Evolutionary conservation across 805 yeast genomes (phyloP), one percentile per base, ranked within the genome.

Genomic region (Komagataella pseudopastoris): DNA sequence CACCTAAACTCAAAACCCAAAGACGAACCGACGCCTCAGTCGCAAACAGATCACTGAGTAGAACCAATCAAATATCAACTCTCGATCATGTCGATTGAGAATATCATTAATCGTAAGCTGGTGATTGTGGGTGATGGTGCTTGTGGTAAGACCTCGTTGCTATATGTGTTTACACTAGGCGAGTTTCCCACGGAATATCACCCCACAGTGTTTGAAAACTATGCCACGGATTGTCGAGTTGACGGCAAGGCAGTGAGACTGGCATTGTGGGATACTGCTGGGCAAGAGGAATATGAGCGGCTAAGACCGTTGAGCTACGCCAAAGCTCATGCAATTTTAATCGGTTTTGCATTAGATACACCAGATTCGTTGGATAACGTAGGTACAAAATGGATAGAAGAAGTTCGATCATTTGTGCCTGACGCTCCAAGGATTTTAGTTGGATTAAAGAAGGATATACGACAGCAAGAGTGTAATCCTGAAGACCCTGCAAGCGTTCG

Each of bases 61-160:
- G 39, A 30, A 30, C 39, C 14, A 30, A 30, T 30, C 39, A 30
- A 30, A 30, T 30, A 30, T 6, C 5, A 12, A 30, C 39, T 5
- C 20, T 20, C 14, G 7, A 43, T 23, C 45, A 56, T 55, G 57
- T 47, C 59, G 24, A 50, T 47, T 10, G 53, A 59, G 36, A 64
- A 63, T 61, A 66, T 65, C 30, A 66, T 78, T 46, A 79, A 77
- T 56, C 74, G 96, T 59, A 89, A 89, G 63, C 70, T 89, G 22
- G 96, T 89, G 45, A 89, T 89, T 47, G 93, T 89, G 8, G 96
- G 96, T 22, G 96, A 89, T 66, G 96, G 96, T 51, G 96, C 95
- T 1, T 88, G 96, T 66, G 96, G 96, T 8, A 89, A 89, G 66
- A 89, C 96, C 0, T 88, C 96, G 1, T 70, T 89, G 44, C 71